These are phyloP conservation scores for Rutstroemia sp. DNA, from an alignment of 2,329 filamentous ascomycete genomes.

Conservation along the genomic window DNA sequence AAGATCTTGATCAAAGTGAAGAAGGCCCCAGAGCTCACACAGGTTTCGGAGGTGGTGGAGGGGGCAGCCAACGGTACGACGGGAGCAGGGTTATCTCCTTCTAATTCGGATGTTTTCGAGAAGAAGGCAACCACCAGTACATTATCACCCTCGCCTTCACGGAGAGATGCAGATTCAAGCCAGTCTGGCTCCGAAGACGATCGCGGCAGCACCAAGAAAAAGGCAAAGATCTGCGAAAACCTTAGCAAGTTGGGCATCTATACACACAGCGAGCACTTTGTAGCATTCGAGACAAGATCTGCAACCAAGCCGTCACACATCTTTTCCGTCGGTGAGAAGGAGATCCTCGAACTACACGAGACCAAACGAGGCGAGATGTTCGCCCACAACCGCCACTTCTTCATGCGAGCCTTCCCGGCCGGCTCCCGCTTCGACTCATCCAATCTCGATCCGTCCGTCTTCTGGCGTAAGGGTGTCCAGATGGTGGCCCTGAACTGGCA, in stretches of 20 bases:
- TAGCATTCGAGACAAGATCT: constrained; percentile 58
- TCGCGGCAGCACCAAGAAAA: constrained; percentile 24
- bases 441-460: constrained; percentile 76
- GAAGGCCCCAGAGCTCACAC: constrained; percentile 31
- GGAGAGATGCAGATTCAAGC: constrained; percentile 20
- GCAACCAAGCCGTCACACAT: constrained; percentile 56
- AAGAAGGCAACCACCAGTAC: constrained; percentile 10
- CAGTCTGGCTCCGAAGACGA: constrained; percentile 29
- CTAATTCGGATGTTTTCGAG: background rate
- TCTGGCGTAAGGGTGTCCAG: constrained; percentile 85
- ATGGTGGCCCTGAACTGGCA: constrained; percentile 95
- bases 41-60: background rate
- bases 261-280: constrained; percentile 78
- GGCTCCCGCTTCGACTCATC: constrained; percentile 75
- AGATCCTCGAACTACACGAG: constrained; percentile 56
- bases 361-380: constrained; percentile 55
- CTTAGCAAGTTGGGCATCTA: constrained; percentile 76
- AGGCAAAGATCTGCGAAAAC: constrained; percentile 55
- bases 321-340: constrained; percentile 58
- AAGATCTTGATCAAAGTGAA: constrained; percentile 86
- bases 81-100: background rate
- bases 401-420: constrained; percentile 86
- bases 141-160: constrained; percentile 16
- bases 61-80: background rate
- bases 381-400: constrained; percentile 69